Evolutionary conservation across 768 basidiomycete genomes (phyloP).

Genomic region (Suillus tomentosus): DNA sequence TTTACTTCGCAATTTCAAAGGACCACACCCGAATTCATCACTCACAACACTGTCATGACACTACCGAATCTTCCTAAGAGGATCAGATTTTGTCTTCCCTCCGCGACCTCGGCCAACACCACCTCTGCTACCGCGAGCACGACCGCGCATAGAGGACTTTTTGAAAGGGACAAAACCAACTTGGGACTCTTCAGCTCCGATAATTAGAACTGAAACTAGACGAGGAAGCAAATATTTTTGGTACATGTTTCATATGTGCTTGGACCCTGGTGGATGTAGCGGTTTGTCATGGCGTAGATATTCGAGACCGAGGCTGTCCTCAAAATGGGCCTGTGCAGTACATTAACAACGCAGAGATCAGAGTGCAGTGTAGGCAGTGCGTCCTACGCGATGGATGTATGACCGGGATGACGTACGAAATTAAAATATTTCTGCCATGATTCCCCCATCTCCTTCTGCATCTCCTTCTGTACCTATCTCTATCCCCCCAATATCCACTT

Average conservation of each 20-base stretch:
- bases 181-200: slow-evolving; percentile 39
- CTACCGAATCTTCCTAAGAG: slow-evolving; percentile 72
- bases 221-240: slow-evolving; percentile 86
- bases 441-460: slow-evolving; percentile 22
- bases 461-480: slow-evolving; percentile 52
- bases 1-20: neutral
- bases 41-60: neutral
- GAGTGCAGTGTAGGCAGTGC: slow-evolving; percentile 16
- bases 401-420: no score
- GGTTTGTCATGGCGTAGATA: slow-evolving; percentile 94
- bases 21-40: neutral
- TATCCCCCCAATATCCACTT: slow-evolving; percentile 43
- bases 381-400: no score
- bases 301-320: slow-evolving; percentile 92
- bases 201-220: slow-evolving; percentile 52
- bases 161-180: slow-evolving; percentile 75
- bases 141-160: slow-evolving; percentile 49
- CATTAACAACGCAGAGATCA: slow-evolving; percentile 8
- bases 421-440: slow-evolving; percentile 38
- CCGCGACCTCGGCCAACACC: slow-evolving; percentile 42
- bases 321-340: slow-evolving; percentile 82
- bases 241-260: slow-evolving; percentile 94
- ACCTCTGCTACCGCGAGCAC: slow-evolving; percentile 40
- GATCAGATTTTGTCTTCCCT: slow-evolving; percentile 83
- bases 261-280: slow-evolving; percentile 85